A percentile compares a stretch with the other conserved stretches of the same genome.
Conservation (phyloP, 345 rosid species). For the Crucihimalaya himalaica region DNA sequence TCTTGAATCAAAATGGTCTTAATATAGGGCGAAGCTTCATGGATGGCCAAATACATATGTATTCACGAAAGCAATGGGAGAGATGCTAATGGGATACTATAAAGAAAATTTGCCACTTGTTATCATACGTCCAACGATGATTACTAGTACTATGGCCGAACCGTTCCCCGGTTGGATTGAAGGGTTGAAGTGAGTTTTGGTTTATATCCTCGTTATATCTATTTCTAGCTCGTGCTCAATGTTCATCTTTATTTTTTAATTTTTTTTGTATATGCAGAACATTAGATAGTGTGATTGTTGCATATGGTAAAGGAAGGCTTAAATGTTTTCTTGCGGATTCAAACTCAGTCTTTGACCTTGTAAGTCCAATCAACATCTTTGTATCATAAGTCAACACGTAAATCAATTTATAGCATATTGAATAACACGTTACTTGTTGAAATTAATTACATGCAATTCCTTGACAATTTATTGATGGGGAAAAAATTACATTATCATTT, state of each 20-base stretch:
- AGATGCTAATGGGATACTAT: slow-evolving; percentile 59
- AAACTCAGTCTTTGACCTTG: slow-evolving; percentile 50
- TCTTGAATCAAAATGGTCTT: background rate
- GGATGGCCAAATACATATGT: slow-evolving; percentile 93
- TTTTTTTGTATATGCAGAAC: slow-evolving; percentile 47
- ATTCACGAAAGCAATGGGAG: slow-evolving; percentile 87
- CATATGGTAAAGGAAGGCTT: slow-evolving; percentile 57
- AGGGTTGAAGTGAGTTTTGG: slow-evolving; percentile 56
- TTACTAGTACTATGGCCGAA: slow-evolving; percentile 68
- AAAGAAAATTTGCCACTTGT: slow-evolving; percentile 61
- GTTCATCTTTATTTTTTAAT: background rate
- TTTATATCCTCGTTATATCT: background rate
- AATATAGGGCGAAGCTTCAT: slow-evolving; percentile 56
- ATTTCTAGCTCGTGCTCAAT: background rate
- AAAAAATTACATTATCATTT: background rate
- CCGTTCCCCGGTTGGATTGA: slow-evolving; percentile 93
- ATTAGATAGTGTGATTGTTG: slow-evolving; percentile 52
- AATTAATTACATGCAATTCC: background rate
- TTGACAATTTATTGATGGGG: slow-evolving; percentile 1
- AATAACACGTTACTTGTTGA: slow-evolving; percentile 4
- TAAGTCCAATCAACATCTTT: slow-evolving; percentile 37
- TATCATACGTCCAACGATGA: slow-evolving; percentile 66
- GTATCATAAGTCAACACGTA: background rate
- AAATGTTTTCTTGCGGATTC: slow-evolving; percentile 46
- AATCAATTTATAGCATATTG: slow-evolving; percentile 1